Evolutionary conservation across 208 protist genomes (phyloP).

Genomic region (Wallacemonas collosoma): DNA sequence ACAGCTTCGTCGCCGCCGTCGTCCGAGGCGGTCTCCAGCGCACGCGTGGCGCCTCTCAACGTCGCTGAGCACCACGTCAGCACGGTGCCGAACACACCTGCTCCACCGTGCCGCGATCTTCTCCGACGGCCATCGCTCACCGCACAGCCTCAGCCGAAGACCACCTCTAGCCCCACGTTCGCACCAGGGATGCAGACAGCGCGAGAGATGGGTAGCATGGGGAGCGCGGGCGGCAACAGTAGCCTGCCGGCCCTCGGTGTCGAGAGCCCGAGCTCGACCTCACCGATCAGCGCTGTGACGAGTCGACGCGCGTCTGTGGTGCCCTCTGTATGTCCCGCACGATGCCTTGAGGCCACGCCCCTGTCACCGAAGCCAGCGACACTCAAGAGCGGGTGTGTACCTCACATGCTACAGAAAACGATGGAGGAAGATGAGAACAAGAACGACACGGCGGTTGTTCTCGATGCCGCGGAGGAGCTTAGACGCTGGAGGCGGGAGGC

Average conservation of each 20-base stretch:
- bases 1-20: background rate
- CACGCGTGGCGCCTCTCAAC: background rate
- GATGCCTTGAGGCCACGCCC: too few species aligned
- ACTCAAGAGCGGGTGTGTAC: too few species aligned
- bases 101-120: background rate
- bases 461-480: slow-evolving; percentile 23
- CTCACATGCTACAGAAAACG: background rate
- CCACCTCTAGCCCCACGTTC: too few species aligned
- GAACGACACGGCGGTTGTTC: background rate
- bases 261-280: too few species aligned
- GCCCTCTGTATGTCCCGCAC: too few species aligned
- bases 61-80: background rate
- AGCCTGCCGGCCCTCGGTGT: too few species aligned
- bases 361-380: too few species aligned
- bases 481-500: slow-evolving; percentile 40
- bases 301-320: too few species aligned
- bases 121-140: background rate
- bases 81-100: background rate
- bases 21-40: background rate
- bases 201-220: too few species aligned
- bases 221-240: too few species aligned
- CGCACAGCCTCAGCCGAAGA: background rate
- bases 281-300: too few species aligned
- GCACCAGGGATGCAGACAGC: too few species aligned
- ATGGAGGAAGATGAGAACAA: slow-evolving; percentile 12